Evolutionary conservation across 129 eudicot species (phyloP), one percentile per base, ranked within the genome.

Genomic region (Pulicaria dysenterica): DNA sequence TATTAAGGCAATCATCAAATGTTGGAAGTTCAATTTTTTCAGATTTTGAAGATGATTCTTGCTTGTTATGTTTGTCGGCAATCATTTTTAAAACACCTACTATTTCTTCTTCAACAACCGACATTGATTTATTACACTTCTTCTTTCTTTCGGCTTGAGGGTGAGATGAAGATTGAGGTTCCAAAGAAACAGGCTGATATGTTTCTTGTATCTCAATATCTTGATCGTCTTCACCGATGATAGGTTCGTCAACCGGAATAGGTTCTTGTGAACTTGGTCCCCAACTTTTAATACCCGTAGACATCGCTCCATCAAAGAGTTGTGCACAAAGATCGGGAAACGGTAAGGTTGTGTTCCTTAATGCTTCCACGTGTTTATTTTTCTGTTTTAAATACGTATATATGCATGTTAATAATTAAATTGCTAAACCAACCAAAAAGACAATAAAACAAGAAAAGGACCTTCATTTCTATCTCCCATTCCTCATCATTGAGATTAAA

Each of bases 271-370:
- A 40, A 37, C 7, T 68, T 9, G 73, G 67, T 60, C 43, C 48
- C 46, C 3, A 49, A 34, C 14, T 49, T 68, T 53, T 53, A 50
- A 68, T n/a, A 4, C 48, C 31, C 4, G 60, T 50, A 7, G 61
- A 37, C 58, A 68, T 9, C 4, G 36, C 60, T 68, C 73, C 73
- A 68, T 68, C 73, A 39, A 68, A 68, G 37, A 68, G 73, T 37
- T 50, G 46, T 50, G 58, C 15, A 68, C 60, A 68, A 49, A 68
- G 73, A 12, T 68, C 60, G 14, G 73, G 73, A 49, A 68, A 68
- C 13, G 58, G 48, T 48, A 68, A 54, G 9, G 73, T 14, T n/a
- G 73, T 53, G 42, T 39, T 67, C 46, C 59, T 49, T 24, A 68
- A 38, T 7, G 60, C 16, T 68, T 68, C 47, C n/a, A 49, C 41